Percentiles rank a stretch among this genome's conserved stretches.
phyloP scores from a whole-genome alignment of 2,329 filamentous ascomycete species.

The Colletotrichum echinochloae region DNA sequence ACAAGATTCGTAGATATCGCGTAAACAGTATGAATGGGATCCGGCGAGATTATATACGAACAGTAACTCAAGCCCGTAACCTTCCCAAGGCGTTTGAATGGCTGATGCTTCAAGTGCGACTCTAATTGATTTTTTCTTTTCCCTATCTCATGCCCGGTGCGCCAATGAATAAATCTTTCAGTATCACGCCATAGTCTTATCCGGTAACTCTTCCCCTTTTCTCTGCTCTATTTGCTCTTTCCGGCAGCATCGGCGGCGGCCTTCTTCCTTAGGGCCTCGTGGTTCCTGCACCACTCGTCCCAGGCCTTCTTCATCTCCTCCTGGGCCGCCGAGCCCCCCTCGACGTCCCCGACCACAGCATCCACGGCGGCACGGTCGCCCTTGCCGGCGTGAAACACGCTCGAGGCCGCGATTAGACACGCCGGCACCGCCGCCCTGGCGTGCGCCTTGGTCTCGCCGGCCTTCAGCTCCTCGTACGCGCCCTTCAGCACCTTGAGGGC shows the following conservation, averaged over 20 bases:
- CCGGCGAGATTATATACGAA: background rate
- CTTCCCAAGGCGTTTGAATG: background rate
- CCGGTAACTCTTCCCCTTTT: background rate
- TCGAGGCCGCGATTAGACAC: conserved; percentile 74
- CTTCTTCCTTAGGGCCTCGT: conserved; percentile 36
- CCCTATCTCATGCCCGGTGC: conserved; percentile 2
- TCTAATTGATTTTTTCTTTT: background rate
- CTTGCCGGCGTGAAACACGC: conserved; percentile 68
- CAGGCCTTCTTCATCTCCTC: conserved; percentile 35
- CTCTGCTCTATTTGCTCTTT: conserved; percentile 9
- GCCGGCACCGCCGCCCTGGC: conserved; percentile 80
- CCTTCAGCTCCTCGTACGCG: conserved; percentile 76
- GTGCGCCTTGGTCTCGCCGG: conserved; percentile 75
- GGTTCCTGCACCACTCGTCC: conserved; percentile 40
- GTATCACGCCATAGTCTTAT: background rate
- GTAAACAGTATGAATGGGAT: background rate
- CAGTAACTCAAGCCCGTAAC: background rate
- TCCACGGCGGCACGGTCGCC: conserved; percentile 66
- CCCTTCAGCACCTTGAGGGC: conserved; percentile 70
- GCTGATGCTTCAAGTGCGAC: background rate
- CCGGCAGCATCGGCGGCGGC: background rate
- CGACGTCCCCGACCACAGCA: conserved; percentile 72
- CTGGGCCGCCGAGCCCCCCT: conserved; percentile 52
- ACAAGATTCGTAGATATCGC: background rate
- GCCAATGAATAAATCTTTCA: conserved; percentile 4